Base-by-base conservation (phyloP, 768 basidiomycete genomes). In the Pulveroboletus frians region DNA sequence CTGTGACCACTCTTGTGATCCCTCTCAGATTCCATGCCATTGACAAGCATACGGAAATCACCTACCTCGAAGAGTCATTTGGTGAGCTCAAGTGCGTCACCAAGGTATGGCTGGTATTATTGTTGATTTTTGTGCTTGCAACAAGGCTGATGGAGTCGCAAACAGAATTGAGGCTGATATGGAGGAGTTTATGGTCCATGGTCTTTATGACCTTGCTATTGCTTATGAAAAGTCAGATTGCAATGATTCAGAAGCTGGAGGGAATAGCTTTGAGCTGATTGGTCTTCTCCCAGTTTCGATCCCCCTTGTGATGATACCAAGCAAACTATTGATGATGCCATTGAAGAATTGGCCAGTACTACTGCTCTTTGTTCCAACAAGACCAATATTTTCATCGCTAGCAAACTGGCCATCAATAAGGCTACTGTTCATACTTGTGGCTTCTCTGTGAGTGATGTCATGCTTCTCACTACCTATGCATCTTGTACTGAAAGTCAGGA, bases 31-130 rank as follows among this genome's bases (percentile, higher is more conserved):
- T 97, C 82, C 96, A 97, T 78, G 94, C 95, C 43, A 92, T 94
- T 60, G 92, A 95, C 80, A 97, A 97, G 79, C 91, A 94, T 64
- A 98, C 94, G 52, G 95, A 97, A 75, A 94, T 95, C 69, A 98
- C 95, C 43, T 98, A 97, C 76, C 85, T 82, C 41, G 94, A 96
- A 68, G 86, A 93, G 70, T 78, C 91, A 9, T 78, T 88, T 17
- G 94, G 95, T 71, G 90, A 88, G 70, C 81, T 98, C 59, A 96
- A 95, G 83, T 91, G 95, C 62, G 95, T 95, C 64, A 96, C 95
- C 68, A 97, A 98, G 85, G 95, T 69, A 98, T 98, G 95, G 97
- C 95, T 39, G 95, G 93, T 75, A 88, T 92, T 70, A 92, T 97
- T 76, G 92, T 96, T 65, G 92, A 95, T 49, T 87, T 96, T 41